These are phyloP conservation scores for Aspergillus campestris DNA, from an alignment of 495 filamentous ascomycete species.

Conservation along the genomic window DNA sequence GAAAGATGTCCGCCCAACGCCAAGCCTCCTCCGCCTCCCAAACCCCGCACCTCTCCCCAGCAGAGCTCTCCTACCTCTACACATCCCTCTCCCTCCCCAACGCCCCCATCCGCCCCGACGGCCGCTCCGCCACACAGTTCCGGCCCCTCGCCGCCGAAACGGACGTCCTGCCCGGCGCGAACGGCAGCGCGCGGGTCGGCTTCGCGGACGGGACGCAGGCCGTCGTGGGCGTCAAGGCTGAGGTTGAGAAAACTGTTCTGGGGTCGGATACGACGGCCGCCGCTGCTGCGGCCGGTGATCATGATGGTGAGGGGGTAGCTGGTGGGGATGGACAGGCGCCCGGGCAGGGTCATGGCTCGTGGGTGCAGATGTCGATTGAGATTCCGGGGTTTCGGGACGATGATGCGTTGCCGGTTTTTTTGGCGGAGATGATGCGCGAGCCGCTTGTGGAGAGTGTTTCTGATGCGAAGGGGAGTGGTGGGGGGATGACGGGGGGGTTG, in stretches of 20 bases:
- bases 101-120: slow-evolving; percentile 85
- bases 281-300: slow-evolving; percentile 6
- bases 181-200: slow-evolving; percentile 86
- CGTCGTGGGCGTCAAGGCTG: slow-evolving; percentile 88
- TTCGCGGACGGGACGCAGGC: slow-evolving; percentile 95
- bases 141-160: slow-evolving; percentile 84
- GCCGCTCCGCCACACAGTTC: slow-evolving; percentile 75
- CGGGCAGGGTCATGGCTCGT: slow-evolving; percentile 40
- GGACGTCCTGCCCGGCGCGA: slow-evolving; percentile 77
- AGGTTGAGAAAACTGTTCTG: slow-evolving; percentile 63
- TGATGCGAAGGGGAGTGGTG: slow-evolving; percentile 6
- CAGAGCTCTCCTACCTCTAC: slow-evolving; percentile 94
- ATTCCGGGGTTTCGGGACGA: slow-evolving; percentile 85
- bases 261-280: slow-evolving; percentile 15
- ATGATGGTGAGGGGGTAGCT: too few species aligned
- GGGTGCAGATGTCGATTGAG: slow-evolving; percentile 80
- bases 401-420: slow-evolving; percentile 79
- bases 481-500: slow-evolving; percentile 50
- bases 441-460: slow-evolving; percentile 56
- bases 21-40: slow-evolving; percentile 40
- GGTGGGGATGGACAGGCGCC: slow-evolving; percentile 24
- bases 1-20: slow-evolving; percentile 30
- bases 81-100: slow-evolving; percentile 64
- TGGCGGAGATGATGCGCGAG: slow-evolving; percentile 82
- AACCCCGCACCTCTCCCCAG: slow-evolving; percentile 69